Base-by-base conservation (phyloP, 2,329 filamentous ascomycete genomes). In the Dissoconium aciculare region DNA sequence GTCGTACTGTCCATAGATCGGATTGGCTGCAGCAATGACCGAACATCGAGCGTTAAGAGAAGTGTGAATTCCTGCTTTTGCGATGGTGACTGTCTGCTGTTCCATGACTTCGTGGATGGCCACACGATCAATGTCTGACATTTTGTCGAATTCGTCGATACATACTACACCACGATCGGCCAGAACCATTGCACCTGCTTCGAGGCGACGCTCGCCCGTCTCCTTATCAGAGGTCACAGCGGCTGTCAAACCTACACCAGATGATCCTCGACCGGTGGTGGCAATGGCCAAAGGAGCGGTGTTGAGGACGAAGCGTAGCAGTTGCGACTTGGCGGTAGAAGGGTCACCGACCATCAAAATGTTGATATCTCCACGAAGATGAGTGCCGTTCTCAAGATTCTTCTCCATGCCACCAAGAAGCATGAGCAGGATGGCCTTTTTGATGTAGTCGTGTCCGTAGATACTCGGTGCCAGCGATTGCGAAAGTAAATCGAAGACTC, bases 91-190 rank as follows among this genome's bases (percentile, higher is more conserved):
- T 0, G 89, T 98, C 59, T 98, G 89, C 61, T 98, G 89, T 60
- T 98, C 89, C 89, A 98, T 98, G 43, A 98, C 89, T 80, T 98
- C 89, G 70, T 98, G 89, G 46, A 98, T 98, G 27, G 89, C 89
- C 3, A 98, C 89, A 53, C 89, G 75, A 57, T 98, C 89, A 35
- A 95, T 78, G 52, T 98, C 89, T 34, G 84, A 94, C 89, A 98
- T 98, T 58, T 98, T 98, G 63, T 98, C 89, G 45, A 98, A 98
- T 51, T 98, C 89, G 53, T 98, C 89, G 43, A 98, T 98, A 62
- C 89, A 98, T 17, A 98, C 89, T 8, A 98, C 87, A 45, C 89
- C 89, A 40, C 89, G 78, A 55, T 98, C 89, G 40, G 76, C 89
- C 50, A 98, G 81, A 37, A 98, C 89, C 89, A 98, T 98, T 41